Percentiles rank a stretch among this genome's conserved stretches.
Conservation (phyloP, 257 asterid genomes). For the Linderniella brevidens region DNA sequence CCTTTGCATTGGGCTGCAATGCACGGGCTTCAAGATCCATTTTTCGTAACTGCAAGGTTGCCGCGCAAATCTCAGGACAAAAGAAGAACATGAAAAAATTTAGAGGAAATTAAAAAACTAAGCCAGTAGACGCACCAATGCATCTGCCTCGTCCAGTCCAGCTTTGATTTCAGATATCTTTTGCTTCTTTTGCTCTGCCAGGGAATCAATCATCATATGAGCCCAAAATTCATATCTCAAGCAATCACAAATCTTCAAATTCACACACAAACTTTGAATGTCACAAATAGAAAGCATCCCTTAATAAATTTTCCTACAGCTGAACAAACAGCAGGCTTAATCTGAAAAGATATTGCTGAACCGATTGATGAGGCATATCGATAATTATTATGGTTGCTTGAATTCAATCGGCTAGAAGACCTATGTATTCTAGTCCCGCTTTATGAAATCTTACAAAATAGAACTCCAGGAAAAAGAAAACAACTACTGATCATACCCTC, state of each 20-base stretch:
- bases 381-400: no score
- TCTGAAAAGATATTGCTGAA: no score
- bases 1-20: slow-evolving; percentile 36
- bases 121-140: slow-evolving; percentile 19
- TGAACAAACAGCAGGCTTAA: no score
- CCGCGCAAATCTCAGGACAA: slow-evolving; percentile 4
- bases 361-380: no score
- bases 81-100: neutral
- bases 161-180: slow-evolving; percentile 23
- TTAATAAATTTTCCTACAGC: no score
- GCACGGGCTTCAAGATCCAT: slow-evolving; percentile 47
- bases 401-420: no score
- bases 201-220: neutral
- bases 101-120: neutral
- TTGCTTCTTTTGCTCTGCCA: slow-evolving; percentile 38
- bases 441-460: no score
- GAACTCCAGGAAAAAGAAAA: no score
- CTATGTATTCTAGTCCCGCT: no score
- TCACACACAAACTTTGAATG: neutral
- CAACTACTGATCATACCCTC: neutral
- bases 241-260: neutral
- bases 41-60: slow-evolving; percentile 25
- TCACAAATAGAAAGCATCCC: no score
- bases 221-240: neutral
- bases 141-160: slow-evolving; percentile 40